Percentiles rank a stretch among this genome's conserved stretches.
phyloP scores from a whole-genome alignment of 2,329 filamentous ascomycete species.

The Aschersonia sp. region DNA sequence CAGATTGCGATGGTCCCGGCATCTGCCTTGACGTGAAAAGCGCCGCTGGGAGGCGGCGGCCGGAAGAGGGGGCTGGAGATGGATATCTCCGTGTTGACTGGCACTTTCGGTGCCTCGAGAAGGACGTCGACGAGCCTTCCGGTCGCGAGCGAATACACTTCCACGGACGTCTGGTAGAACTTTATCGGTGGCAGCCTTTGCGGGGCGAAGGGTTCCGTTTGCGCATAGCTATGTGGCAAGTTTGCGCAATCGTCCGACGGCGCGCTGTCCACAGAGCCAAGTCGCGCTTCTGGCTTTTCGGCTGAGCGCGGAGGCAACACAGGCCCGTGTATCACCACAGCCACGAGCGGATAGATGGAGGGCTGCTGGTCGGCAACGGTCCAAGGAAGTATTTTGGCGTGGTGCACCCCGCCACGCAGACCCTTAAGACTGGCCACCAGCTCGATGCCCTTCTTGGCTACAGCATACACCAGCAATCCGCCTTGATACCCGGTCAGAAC shows the following conservation, averaged over 20 bases:
- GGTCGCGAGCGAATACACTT: conserved; percentile 76
- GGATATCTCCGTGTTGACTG: conserved; percentile 38
- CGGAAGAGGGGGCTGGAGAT: conserved; percentile 49
- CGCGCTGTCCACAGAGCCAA: conserved; percentile 18
- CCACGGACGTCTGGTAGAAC: conserved; percentile 74
- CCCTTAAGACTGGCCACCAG: conserved; percentile 58
- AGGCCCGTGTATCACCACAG: conserved; percentile 68
- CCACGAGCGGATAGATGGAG: conserved; percentile 57
- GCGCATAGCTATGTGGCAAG: conserved; percentile 23
- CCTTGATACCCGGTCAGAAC: conserved; percentile 70
- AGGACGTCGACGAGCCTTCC: conserved; percentile 58
- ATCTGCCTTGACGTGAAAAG: conserved; percentile 60
- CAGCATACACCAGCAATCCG: conserved; percentile 59
- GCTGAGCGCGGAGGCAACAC: conserved; percentile 31
- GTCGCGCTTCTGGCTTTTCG: conserved; percentile 18
- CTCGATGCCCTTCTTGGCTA: conserved; percentile 59
- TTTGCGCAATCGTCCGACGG: conserved; percentile 27
- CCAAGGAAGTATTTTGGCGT: conserved; percentile 73
- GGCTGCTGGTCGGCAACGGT: conserved; percentile 37
- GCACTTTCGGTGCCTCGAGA: conserved; percentile 51
- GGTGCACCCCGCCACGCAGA: conserved; percentile 63
- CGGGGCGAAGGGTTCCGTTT: conserved; percentile 19
- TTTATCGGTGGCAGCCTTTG: conserved; percentile 29
- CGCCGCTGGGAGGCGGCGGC: conserved; percentile 55
- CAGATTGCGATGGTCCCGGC: conserved; percentile 58